Evolutionary conservation across 116 monocot species (phyloP), one percentile per base, ranked within the genome.

Genomic region (Cymodocea nodosa): DNA sequence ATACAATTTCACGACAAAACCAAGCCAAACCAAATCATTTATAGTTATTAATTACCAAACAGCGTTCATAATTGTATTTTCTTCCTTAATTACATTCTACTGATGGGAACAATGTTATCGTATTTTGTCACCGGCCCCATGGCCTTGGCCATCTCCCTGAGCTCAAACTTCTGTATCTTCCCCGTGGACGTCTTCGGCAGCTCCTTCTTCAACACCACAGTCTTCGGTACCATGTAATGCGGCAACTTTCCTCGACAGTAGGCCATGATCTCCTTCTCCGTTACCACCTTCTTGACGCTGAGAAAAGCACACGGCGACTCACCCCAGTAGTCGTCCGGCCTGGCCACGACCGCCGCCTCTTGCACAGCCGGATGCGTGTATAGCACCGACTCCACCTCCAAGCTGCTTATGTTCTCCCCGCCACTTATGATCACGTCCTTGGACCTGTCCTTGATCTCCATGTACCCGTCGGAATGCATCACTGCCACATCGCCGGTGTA

Each of bases 291-390:
- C 71, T 83, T 92, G 15, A 89, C n/a, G 73, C 93, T 81, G 9
- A 86, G 53, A 65, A 93, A 93, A 1, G 89, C 93, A 70, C 93
- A 93, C 35, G 89, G 93, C 15, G 89, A 83, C 83, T 93, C 93
- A 0, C 89, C 93, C 93, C 93, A 93, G 81, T 37, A 80, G n/a
- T 93, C 82, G 75, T 93, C 89, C 10, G 93, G 79, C 51, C 89
- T 76, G 0, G 89, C 93, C 60, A 86, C 93, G 68, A 86, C 93
- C 35, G 86, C 89, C 30, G 82, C 93, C 79, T 93, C 93, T 69
- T 89, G 80, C 62, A 93, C 81, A 44, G 71, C 75, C 52, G 85
- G 80, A 50, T 89, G 89, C 10, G 68, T 59, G 79, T 86, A 89
- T 60, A 93, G 69, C 17, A 86, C 54, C 1, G 89, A 85, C 63